phyloP scores from a whole-genome alignment of 2,329 filamentous ascomycete species.

The Emergomyces pasteurianus region DNA sequence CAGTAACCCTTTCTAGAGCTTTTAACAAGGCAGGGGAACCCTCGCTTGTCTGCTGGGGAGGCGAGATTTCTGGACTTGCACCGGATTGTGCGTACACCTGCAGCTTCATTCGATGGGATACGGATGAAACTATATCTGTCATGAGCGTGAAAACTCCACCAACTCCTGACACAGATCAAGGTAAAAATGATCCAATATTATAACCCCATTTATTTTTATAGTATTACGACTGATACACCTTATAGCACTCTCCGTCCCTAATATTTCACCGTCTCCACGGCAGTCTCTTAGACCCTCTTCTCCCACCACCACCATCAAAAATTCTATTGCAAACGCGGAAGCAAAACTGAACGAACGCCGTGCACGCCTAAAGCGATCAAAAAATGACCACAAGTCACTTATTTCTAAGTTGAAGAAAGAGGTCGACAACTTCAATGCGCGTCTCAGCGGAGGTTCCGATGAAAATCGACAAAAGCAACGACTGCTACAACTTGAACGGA shows the following conservation, averaged over 20 bases:
- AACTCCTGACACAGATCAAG: conserved; percentile 46
- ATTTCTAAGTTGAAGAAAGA: conserved; percentile 49
- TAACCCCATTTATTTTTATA: conserved; percentile 9
- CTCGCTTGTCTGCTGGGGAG: conserved; percentile 41
- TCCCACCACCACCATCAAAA: conserved; percentile 52
- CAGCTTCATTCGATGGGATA: conserved; percentile 47
- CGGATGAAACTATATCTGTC: conserved; percentile 46
- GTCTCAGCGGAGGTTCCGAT: conserved; percentile 47
- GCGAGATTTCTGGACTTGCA: conserved; percentile 53
- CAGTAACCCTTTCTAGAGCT: conserved; percentile 41
- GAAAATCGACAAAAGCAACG: conserved; percentile 53
- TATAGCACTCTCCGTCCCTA: conserved; percentile 19
- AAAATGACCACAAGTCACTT: conserved; percentile 49
- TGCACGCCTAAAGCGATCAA: conserved; percentile 46
- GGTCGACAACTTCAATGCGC: conserved; percentile 45
- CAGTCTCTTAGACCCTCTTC: conserved; percentile 51
- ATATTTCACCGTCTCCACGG: conserved; percentile 39
- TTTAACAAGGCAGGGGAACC: conserved; percentile 33
- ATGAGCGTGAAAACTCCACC: conserved; percentile 52
- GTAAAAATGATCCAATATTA: conserved; percentile 26
- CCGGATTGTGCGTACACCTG: conserved; percentile 53
- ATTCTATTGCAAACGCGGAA: conserved; percentile 52
- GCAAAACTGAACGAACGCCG: conserved; percentile 48
- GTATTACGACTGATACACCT: not conserved
- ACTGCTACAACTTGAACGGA: conserved; percentile 49